Evolutionary conservation across 2,329 filamentous ascomycete genomes (phyloP).

Genomic region (Alternaria burnsii): DNA sequence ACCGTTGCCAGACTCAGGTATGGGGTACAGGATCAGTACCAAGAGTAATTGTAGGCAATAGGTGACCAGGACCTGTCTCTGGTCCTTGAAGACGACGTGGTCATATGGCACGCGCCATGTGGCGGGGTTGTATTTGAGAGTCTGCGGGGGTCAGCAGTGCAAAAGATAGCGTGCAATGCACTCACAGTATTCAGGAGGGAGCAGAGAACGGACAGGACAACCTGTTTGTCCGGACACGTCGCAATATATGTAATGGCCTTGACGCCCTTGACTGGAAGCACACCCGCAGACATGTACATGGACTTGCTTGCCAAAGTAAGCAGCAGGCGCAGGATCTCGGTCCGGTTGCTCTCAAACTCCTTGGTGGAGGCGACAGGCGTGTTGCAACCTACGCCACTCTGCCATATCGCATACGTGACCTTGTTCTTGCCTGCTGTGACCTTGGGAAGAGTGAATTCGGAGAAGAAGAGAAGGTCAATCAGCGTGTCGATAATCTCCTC

Average conservation of each 20-base stretch:
- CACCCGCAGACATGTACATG: slow-evolving; percentile 87
- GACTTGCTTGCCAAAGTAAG: slow-evolving; percentile 88
- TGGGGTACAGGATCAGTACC: slow-evolving; percentile 82
- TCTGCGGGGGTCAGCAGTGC: slow-evolving; percentile 61
- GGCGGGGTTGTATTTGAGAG: slow-evolving; percentile 93
- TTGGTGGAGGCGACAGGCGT: slow-evolving; percentile 86
- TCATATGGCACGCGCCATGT: slow-evolving; percentile 95
- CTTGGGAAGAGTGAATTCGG: slow-evolving; percentile 83
- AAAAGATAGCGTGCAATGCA: slow-evolving; percentile 22
- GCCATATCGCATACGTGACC: slow-evolving; percentile 95
- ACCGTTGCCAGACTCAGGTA: slow-evolving; percentile 76
- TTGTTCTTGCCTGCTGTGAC: slow-evolving; percentile 76
- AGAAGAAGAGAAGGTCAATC: slow-evolving; percentile 88
- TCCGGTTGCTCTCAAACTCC: slow-evolving; percentile 91
- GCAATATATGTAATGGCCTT: slow-evolving; percentile 88
- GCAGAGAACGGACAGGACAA: slow-evolving; percentile 88
- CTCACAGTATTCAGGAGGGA: slow-evolving; percentile 91
- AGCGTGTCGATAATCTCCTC: slow-evolving; percentile 93
- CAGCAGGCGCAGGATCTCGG: slow-evolving; percentile 85
- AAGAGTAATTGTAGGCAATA: slow-evolving; percentile 93
- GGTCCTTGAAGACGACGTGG: slow-evolving; percentile 88
- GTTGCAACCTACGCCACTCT: slow-evolving; percentile 96
- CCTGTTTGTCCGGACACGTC: slow-evolving; percentile 87
- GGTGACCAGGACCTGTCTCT: slow-evolving; percentile 88
- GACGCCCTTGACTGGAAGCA: slow-evolving; percentile 83